Conservation (phyloP, 2,329 filamentous ascomycete species). For the Phoma sp. region DNA sequence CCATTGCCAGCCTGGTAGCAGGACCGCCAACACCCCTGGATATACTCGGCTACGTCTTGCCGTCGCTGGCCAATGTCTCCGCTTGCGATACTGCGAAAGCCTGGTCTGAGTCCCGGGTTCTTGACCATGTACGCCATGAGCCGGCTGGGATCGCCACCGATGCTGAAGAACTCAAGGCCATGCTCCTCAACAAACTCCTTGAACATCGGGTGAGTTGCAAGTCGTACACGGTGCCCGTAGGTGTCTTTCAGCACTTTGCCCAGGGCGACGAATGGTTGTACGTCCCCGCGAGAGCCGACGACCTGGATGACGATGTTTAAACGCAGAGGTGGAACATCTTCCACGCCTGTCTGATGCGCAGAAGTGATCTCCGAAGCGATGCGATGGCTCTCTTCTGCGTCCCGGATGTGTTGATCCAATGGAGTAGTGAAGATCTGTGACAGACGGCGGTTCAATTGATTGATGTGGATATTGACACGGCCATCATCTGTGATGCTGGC, state of each 20-base stretch:
- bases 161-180: slow-evolving; percentile 42
- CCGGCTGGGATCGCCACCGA: slow-evolving; percentile 43
- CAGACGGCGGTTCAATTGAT: background rate
- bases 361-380: background rate
- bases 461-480: background rate
- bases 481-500: background rate
- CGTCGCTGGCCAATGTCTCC: slow-evolving; percentile 3
- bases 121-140: slow-evolving; percentile 60
- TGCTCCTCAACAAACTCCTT: background rate
- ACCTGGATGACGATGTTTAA: background rate
- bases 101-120: slow-evolving; percentile 49
- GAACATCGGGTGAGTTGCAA: background rate
- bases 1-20: slow-evolving; percentile 39
- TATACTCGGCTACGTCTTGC: slow-evolving; percentile 4
- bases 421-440: slow-evolving; percentile 1
- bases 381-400: background rate
- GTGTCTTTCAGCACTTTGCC: background rate
- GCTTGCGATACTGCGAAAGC: background rate
- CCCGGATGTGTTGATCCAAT: background rate
- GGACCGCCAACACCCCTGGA: slow-evolving; percentile 29
- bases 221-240: background rate
- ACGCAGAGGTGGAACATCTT: background rate
- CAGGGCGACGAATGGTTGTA: background rate
- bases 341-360: background rate
- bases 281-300: background rate